These are phyloP conservation scores for Circinella minor DNA, from an alignment of 371 early-diverging fungal genomes.

Conservation along the genomic window DNA sequence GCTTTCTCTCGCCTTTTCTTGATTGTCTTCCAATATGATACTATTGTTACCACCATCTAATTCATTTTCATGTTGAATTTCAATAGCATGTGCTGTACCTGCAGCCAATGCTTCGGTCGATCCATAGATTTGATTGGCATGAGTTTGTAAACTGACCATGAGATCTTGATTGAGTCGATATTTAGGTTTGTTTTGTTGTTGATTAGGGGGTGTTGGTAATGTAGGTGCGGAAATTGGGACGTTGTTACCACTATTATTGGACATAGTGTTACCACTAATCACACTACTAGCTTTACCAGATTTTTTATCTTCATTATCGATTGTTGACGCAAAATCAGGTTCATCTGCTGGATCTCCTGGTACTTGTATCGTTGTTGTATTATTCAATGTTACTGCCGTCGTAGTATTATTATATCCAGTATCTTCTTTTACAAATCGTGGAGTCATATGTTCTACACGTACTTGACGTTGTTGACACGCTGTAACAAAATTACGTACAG, in stretches of 20 bases:
- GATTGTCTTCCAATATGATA: slow-evolving; percentile 6
- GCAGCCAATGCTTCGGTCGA: slow-evolving; percentile 30
- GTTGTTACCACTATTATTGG: slow-evolving; percentile 4
- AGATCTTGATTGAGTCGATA: slow-evolving; percentile 41
- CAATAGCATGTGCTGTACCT: slow-evolving; percentile 11
- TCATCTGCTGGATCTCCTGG: slow-evolving; percentile 12
- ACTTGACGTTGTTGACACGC: slow-evolving; percentile 75
- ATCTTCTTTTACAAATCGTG: slow-evolving; percentile 21
- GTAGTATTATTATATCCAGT: not conserved
- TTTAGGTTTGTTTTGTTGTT: slow-evolving; percentile 2
- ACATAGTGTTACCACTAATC: not conserved
- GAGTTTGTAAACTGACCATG: slow-evolving; percentile 35
- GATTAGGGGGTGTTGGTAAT: not conserved
- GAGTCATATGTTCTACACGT: slow-evolving; percentile 49
- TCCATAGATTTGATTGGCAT: slow-evolving; percentile 39
- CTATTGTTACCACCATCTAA: slow-evolving; percentile 9
- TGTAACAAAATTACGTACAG: slow-evolving; percentile 77
- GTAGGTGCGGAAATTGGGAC: slow-evolving; percentile 1
- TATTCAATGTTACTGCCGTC: not conserved
- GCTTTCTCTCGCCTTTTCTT: slow-evolving; percentile 21
- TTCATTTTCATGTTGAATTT: slow-evolving; percentile 20
- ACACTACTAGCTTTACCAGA: not conserved
- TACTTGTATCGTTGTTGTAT: not conserved
- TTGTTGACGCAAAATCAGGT: not conserved
- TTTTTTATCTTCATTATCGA: not conserved